phyloP scores from a whole-genome alignment of 1,284 basidiomycete species.

The Fomitopsis palustris region DNA sequence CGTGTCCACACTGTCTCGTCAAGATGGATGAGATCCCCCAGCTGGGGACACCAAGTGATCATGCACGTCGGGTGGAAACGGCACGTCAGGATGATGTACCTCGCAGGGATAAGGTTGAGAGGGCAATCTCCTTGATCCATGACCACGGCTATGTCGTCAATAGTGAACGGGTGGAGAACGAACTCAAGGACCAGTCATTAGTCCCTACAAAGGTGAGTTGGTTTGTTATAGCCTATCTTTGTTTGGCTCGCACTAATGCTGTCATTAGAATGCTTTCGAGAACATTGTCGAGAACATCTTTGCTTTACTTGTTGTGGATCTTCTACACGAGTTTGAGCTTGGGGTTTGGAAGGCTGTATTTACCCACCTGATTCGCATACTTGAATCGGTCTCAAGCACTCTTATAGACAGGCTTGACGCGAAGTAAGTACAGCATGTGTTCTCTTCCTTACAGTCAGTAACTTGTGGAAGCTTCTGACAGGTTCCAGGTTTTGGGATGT shows the following conservation, averaged over 20 bases:
- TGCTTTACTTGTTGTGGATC: slow-evolving; percentile 28
- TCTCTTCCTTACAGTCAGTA: neutral
- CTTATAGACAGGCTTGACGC: slow-evolving; percentile 7
- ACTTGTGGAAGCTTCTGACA: slow-evolving; percentile 15
- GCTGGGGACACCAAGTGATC: too few species aligned
- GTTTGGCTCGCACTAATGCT: neutral
- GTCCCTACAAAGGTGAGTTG: neutral
- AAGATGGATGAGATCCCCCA: too few species aligned
- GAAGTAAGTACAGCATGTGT: slow-evolving; percentile 8
- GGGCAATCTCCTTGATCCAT: neutral
- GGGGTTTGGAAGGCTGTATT: slow-evolving; percentile 31
- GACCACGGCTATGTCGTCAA: neutral
- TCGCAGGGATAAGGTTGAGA: too few species aligned
- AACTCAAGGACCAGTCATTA: neutral
- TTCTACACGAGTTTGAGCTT: slow-evolving; percentile 36
- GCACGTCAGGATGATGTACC: too few species aligned
- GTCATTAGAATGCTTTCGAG: slow-evolving; percentile 22
- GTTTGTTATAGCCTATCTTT: neutral
- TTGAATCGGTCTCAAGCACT: neutral
- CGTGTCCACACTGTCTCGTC: too few species aligned
- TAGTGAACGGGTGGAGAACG: neutral
- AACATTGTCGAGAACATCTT: slow-evolving; percentile 25
- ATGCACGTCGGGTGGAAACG: too few species aligned
- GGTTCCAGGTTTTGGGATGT: slow-evolving; percentile 24
- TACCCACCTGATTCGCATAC: slow-evolving; percentile 9